Conservation (phyloP, 192 early-diverging fungal genomes). For the Rhizophagus clarus region DNA sequence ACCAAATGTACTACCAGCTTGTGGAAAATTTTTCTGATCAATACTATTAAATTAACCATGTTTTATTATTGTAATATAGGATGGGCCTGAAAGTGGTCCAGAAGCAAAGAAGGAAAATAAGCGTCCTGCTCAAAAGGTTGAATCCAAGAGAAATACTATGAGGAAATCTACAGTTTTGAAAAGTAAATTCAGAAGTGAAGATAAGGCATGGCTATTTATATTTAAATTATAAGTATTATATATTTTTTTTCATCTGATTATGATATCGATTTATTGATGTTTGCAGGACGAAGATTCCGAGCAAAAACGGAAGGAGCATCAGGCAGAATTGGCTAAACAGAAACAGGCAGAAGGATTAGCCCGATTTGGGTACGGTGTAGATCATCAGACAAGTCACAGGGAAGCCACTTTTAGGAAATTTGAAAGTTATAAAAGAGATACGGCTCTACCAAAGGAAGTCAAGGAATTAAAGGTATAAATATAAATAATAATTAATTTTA, state of each 20-base stretch:
- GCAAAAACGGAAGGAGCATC: constrained; percentile 80
- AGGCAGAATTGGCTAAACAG: constrained; percentile 79
- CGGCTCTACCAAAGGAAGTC: constrained; percentile 79
- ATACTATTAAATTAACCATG: background rate
- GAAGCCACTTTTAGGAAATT: constrained; percentile 82
- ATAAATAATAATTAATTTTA: background rate
- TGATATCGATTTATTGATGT: background rate
- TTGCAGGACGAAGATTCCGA: constrained; percentile 75
- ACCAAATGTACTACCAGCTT: constrained; percentile 27
- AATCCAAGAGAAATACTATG: constrained; percentile 36
- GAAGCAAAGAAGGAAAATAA: constrained; percentile 45
- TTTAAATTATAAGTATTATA: background rate
- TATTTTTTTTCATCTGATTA: background rate
- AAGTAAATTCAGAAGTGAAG: constrained; percentile 81
- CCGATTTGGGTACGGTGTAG: constrained; percentile 69
- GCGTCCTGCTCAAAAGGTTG: constrained; percentile 26
- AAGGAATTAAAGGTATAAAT: constrained; percentile 62
- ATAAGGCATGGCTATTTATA: constrained; percentile 25
- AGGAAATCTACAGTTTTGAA: constrained; percentile 69
- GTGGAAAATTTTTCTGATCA: background rate
- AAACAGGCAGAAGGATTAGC: constrained; percentile 80
- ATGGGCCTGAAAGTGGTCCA: constrained; percentile 28
- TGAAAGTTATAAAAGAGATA: constrained; percentile 95
- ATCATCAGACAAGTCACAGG: constrained; percentile 63
- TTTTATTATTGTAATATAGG: background rate